These are phyloP conservation scores for Suillus sp. DNA, from an alignment of 768 basidiomycete species.

Conservation along the genomic window DNA sequence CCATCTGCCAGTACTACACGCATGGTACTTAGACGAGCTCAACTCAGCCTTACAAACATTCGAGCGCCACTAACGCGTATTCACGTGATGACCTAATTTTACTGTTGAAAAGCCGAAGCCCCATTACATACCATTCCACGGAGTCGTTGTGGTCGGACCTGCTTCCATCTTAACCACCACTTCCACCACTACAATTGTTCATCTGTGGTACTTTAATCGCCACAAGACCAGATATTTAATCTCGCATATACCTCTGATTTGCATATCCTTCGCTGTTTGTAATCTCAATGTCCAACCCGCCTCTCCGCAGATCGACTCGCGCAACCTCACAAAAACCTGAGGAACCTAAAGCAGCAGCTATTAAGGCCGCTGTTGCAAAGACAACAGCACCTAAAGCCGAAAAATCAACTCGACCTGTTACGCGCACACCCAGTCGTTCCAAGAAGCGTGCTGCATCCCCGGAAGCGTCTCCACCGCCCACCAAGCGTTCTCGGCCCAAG, in stretches of 20 bases:
- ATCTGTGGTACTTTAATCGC: neutral
- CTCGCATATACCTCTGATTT: conserved; percentile 7
- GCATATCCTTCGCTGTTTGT: conserved; percentile 21
- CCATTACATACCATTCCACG: neutral
- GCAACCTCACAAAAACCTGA: conserved; percentile 48
- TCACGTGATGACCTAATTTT: conserved; percentile 22
- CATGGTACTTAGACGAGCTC: neutral
- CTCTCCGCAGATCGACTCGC: conserved; percentile 55
- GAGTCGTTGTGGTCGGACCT: neutral
- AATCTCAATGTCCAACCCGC: conserved; percentile 31
- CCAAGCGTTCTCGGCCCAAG: conserved; percentile 49
- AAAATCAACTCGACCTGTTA: conserved; percentile 32
- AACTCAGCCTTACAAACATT: neutral
- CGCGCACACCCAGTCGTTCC: conserved; percentile 26
- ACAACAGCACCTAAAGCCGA: conserved; percentile 30
- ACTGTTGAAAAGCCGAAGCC: conserved; percentile 7
- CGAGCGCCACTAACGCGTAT: conserved; percentile 28
- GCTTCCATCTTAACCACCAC: conserved; percentile 1
- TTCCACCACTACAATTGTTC: neutral
- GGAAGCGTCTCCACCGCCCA: conserved; percentile 45
- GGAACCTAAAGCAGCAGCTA: conserved; percentile 20
- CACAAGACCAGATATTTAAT: conserved; percentile 6
- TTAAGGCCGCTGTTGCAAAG: conserved; percentile 35
- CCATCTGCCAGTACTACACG: neutral
- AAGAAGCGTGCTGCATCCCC: conserved; percentile 56